Conservation (phyloP, 805 yeast species). For the Candida multigemmis region DNA sequence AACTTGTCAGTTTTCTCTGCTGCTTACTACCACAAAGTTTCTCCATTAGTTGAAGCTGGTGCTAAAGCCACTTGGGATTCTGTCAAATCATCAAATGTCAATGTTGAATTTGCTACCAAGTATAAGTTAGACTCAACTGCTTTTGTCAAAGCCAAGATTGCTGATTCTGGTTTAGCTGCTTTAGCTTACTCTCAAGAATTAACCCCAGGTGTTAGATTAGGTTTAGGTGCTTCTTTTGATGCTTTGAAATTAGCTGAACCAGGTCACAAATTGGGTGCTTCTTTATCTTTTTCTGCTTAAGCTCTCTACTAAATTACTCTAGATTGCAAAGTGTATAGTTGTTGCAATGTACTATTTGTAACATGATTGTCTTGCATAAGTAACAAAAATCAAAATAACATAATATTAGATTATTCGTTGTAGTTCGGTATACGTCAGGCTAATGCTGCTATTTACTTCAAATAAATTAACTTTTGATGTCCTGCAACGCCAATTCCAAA, state of each 20-base stretch:
- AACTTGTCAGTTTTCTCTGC: slow-evolving; percentile 87
- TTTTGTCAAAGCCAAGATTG: slow-evolving; percentile 92
- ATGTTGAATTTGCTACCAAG: slow-evolving; percentile 93
- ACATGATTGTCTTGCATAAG: no score
- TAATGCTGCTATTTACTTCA: no score
- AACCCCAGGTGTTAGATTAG: slow-evolving; percentile 94
- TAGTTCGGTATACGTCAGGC: no score
- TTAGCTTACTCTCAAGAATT: slow-evolving; percentile 89
- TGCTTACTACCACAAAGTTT: slow-evolving; percentile 93
- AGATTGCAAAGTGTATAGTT: no score
- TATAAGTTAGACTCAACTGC: slow-evolving; percentile 82
- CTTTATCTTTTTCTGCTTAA: slow-evolving; percentile 88
- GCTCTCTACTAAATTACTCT: slow-evolving; percentile 1
- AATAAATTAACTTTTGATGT: no score
- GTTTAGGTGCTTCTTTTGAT: slow-evolving; percentile 95
- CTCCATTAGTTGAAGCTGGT: slow-evolving; percentile 90
- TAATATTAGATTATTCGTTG: no score
- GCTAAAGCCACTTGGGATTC: slow-evolving; percentile 96
- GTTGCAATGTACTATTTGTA: no score
- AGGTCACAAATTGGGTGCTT: slow-evolving; percentile 96
- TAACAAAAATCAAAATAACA: no score
- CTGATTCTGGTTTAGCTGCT: slow-evolving; percentile 92
- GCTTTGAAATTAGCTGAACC: slow-evolving; percentile 93
- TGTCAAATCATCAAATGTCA: slow-evolving; percentile 70
- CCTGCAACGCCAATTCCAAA: no score